Conservation (phyloP, 345 rosid species). For the Gossypium bickii region DNA sequence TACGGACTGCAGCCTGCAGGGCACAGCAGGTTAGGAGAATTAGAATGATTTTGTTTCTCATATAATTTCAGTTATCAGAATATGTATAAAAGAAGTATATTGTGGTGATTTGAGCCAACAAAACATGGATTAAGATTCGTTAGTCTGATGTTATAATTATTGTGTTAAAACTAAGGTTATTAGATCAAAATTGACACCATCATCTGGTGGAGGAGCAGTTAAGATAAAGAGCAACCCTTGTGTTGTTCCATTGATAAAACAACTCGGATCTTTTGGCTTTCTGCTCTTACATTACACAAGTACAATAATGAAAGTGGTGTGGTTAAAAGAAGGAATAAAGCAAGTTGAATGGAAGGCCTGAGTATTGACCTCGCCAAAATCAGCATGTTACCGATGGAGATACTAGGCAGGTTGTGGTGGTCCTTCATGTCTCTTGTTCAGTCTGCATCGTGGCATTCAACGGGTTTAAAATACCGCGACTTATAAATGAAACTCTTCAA, state of each 20-base stretch:
- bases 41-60: background rate
- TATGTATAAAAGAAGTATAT: background rate
- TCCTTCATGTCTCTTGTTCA: conserved; percentile 6
- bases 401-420: background rate
- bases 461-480: background rate
- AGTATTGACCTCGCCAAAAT: background rate
- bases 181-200: background rate
- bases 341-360: background rate
- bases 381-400: background rate
- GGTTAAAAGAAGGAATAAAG: background rate
- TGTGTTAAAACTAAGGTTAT: background rate
- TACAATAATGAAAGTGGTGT: background rate
- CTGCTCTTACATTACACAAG: background rate
- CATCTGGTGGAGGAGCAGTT: background rate
- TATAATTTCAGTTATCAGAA: background rate
- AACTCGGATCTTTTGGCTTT: background rate
- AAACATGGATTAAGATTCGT: background rate
- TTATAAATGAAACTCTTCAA: background rate
- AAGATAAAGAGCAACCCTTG: too few species aligned
- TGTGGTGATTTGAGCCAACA: background rate
- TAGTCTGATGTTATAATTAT: background rate
- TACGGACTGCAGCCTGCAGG: too few species aligned
- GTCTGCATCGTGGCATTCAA: background rate
- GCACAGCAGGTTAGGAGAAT: background rate
- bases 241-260: background rate